Evolutionary conservation across 805 yeast species (phyloP).

Genomic region (Candida gorgasii): DNA sequence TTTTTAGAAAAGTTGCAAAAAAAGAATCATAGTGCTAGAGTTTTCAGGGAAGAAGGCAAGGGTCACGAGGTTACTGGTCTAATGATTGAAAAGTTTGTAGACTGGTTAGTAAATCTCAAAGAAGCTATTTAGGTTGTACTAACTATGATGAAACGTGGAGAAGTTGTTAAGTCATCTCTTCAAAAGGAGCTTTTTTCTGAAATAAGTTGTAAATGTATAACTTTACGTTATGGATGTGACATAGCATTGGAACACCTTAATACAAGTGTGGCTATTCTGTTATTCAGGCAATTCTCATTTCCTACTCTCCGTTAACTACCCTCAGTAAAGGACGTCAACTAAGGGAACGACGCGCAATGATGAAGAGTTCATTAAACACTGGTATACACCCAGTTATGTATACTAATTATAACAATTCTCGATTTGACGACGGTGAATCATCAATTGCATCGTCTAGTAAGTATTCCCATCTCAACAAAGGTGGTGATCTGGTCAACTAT

Average conservation of each 20-base stretch:
- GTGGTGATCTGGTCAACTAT: conserved; percentile 34
- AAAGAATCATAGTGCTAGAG: conserved; percentile 19
- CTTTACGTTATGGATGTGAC: too few species aligned
- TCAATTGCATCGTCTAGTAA: conserved; percentile 18
- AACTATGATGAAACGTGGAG: too few species aligned
- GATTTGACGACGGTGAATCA: conserved; percentile 19
- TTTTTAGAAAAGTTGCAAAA: conserved; percentile 34
- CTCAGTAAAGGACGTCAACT: too few species aligned
- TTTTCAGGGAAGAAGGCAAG: conserved; percentile 28
- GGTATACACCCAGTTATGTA: conserved; percentile 16
- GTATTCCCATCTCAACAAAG: conserved; percentile 12
- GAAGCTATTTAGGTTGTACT: too few species aligned
- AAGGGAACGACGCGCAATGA: conserved; percentile 13
- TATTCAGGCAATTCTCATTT: too few species aligned
- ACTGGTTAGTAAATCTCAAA: conserved; percentile 27
- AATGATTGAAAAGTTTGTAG: conserved; percentile 33
- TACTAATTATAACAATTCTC: conserved; percentile 7
- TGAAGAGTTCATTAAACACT: conserved; percentile 17
- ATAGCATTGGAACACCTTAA: too few species aligned
- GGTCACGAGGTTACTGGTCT: conserved; percentile 37
- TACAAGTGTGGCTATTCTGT: too few species aligned
- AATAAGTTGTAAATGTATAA: too few species aligned
- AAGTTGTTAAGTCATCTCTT: too few species aligned
- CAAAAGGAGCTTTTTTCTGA: too few species aligned
- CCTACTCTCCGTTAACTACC: too few species aligned